These are phyloP conservation scores for Seiridium unicorne DNA, from an alignment of 2,329 filamentous ascomycete genomes.

Conservation along the genomic window DNA sequence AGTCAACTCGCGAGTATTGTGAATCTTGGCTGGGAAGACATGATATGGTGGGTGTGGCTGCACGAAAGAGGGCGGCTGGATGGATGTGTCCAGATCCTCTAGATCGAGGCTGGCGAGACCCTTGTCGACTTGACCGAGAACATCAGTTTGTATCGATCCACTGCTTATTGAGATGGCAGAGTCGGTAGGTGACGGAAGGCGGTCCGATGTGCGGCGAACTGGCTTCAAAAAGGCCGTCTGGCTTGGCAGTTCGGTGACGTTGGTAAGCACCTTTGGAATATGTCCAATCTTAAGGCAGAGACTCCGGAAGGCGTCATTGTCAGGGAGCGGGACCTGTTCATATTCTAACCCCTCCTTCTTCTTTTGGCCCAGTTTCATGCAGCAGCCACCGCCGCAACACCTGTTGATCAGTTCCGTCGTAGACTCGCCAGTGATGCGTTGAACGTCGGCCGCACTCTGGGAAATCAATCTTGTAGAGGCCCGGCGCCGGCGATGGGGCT, in stretches of 20 bases:
- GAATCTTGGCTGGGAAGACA: conserved; percentile 86
- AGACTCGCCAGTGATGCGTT: conserved; percentile 63
- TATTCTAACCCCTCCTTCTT: conserved; percentile 47
- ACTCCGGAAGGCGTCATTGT: conserved; percentile 82
- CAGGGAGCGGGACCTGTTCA: conserved; percentile 58
- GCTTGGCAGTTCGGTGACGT: conserved; percentile 69
- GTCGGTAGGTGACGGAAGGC: conserved; percentile 43
- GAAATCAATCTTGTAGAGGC: conserved; percentile 69
- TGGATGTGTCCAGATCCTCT: conserved; percentile 51
- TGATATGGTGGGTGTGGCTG: conserved; percentile 93
- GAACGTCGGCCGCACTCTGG: conserved; percentile 60
- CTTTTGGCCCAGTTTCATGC: conserved; percentile 44
- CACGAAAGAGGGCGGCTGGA: conserved; percentile 83
- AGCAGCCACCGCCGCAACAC: conserved; percentile 66
- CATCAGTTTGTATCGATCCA: conserved; percentile 16
- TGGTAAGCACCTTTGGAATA: conserved; percentile 72
- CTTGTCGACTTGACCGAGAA: conserved; percentile 15
- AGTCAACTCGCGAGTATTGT: conserved; percentile 83
- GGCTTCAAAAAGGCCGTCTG: conserved; percentile 72
- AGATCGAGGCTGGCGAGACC: conserved; percentile 28
- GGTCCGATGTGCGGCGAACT: conserved; percentile 37
- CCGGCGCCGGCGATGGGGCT: conserved; percentile 52
- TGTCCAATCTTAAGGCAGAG: conserved; percentile 74
- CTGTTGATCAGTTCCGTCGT: conserved; percentile 60
- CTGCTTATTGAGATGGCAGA: conserved; percentile 45